phyloP scores from a whole-genome alignment of 345 rosid species.

The Turnera subulata region DNA sequence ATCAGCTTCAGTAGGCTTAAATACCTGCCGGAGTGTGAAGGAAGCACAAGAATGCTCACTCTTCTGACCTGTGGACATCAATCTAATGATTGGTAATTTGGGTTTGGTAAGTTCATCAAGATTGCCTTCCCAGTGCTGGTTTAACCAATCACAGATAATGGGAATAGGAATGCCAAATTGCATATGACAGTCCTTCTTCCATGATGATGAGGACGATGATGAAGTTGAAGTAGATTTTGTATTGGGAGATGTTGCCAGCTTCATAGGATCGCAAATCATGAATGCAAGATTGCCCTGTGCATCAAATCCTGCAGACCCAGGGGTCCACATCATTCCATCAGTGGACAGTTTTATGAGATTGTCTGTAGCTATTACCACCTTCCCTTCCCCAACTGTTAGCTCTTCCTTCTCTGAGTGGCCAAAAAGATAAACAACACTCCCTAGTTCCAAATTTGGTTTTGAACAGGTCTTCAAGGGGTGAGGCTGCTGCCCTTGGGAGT shows the following conservation, averaged over 20 bases:
- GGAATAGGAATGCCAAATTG: conserved; percentile 96
- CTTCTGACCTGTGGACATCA: conserved; percentile 90
- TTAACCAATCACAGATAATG: conserved; percentile 86
- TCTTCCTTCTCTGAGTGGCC: conserved; percentile 66
- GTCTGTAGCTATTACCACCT: conserved; percentile 89
- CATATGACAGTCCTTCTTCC: conserved; percentile 60
- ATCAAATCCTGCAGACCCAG: conserved; percentile 96
- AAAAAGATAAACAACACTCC: conserved; percentile 66
- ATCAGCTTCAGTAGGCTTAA: conserved; percentile 55
- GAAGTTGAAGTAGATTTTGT: conserved; percentile 64
- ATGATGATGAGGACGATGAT: conserved; percentile 59
- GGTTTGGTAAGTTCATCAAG: conserved; percentile 85
- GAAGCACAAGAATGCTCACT: conserved; percentile 88
- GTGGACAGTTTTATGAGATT: conserved; percentile 86
- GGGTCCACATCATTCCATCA: conserved; percentile 70
- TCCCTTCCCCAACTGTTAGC: conserved; percentile 74
- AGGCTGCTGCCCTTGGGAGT: conserved; percentile 62
- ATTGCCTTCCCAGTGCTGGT: conserved; percentile 98
- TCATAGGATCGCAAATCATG: conserved; percentile 98
- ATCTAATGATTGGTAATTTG: conserved; percentile 73
- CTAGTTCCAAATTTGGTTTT: conserved; percentile 73
- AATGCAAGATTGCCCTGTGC: conserved; percentile 87
- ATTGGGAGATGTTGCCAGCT: conserved; percentile 82
- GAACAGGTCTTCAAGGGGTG: conserved; percentile 78
- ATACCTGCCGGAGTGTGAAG: conserved; percentile 73